Percentiles rank a stretch among this genome's conserved stretches.
Evolutionary conservation across 257 asterid species (phyloP).

Genomic region (Osmanthus fragrans): DNA sequence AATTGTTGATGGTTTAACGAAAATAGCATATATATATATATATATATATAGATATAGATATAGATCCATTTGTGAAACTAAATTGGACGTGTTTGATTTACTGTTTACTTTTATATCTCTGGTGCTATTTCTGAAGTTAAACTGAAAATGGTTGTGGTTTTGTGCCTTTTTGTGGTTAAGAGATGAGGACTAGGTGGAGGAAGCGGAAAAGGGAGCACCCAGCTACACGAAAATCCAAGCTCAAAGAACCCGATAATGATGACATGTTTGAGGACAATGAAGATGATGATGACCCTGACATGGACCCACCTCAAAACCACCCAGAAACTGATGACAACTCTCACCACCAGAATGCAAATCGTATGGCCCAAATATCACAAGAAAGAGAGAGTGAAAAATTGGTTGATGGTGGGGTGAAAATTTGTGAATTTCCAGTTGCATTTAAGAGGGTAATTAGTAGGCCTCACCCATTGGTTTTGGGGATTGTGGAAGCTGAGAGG

Average conservation of each 20-base stretch:
- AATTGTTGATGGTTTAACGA: too few species aligned
- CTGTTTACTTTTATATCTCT: not conserved
- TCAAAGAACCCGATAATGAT: constrained; percentile 62
- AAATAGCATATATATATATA: too few species aligned
- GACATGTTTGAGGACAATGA: constrained; percentile 78
- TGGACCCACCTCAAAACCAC: constrained; percentile 54
- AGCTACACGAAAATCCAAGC: constrained; percentile 60
- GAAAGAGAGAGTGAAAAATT: constrained; percentile 63
- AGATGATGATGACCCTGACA: constrained; percentile 67
- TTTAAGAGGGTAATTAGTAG: constrained; percentile 60
- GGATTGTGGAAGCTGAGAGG: constrained; percentile 64
- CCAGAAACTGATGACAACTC: constrained; percentile 49
- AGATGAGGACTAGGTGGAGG: constrained; percentile 86
- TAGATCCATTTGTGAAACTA: not conserved
- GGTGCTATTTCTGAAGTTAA: constrained; percentile 3
- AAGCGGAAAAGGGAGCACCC: constrained; percentile 79
- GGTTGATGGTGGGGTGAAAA: constrained; percentile 47
- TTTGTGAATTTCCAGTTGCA: constrained; percentile 72
- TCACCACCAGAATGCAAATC: constrained; percentile 36
- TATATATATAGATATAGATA: too few species aligned
- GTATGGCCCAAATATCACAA: constrained; percentile 33
- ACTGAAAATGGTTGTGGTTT: constrained; percentile 1
- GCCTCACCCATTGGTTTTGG: constrained; percentile 78
- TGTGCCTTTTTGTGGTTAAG: constrained; percentile 34
- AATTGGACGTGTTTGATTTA: not conserved